A percentile compares a stretch with the other conserved stretches of the same genome.
Conservation (phyloP, 2,329 filamentous ascomycete genomes). For the Arthrinium puccinioides region DNA sequence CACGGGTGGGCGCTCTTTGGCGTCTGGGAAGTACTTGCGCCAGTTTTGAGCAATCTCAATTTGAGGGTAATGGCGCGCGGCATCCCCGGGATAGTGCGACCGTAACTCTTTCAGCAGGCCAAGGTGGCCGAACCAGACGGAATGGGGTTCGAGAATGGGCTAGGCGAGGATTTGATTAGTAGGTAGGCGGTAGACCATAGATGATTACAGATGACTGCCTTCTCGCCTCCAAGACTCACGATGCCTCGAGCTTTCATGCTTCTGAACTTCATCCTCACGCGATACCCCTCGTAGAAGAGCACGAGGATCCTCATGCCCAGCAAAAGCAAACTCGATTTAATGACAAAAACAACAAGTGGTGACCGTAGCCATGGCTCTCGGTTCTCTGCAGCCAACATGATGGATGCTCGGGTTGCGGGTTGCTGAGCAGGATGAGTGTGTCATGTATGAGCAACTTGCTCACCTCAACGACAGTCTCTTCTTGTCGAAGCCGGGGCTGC, state of each 20-base stretch:
- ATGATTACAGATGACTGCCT: not conserved
- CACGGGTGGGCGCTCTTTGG: slow-evolving; percentile 16
- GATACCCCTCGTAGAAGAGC: slow-evolving; percentile 1
- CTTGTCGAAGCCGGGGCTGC: no score
- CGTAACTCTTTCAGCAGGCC: slow-evolving; percentile 10
- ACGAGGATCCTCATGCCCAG: not conserved
- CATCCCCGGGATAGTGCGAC: slow-evolving; percentile 9
- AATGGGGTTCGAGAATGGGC: slow-evolving; percentile 15
- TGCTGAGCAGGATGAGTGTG: no score
- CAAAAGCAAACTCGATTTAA: not conserved
- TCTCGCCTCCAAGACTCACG: not conserved
- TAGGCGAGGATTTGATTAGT: not conserved
- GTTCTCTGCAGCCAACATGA: no score
- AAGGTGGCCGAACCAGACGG: slow-evolving; percentile 20
- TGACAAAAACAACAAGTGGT: not conserved
- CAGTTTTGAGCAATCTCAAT: slow-evolving; percentile 9
- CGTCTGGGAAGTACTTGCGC: slow-evolving; percentile 15
- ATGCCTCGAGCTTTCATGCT: slow-evolving; percentile 2
- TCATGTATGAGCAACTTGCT: no score
- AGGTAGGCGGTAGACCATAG: not conserved
- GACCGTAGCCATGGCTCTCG: no score
- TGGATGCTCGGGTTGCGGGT: no score
- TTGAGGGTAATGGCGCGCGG: slow-evolving; percentile 12
- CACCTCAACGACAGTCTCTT: no score
- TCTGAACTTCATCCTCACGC: not conserved